These are phyloP conservation scores for Cladosporium sp. DNA, from an alignment of 2,329 filamentous ascomycete genomes.

Conservation along the genomic window DNA sequence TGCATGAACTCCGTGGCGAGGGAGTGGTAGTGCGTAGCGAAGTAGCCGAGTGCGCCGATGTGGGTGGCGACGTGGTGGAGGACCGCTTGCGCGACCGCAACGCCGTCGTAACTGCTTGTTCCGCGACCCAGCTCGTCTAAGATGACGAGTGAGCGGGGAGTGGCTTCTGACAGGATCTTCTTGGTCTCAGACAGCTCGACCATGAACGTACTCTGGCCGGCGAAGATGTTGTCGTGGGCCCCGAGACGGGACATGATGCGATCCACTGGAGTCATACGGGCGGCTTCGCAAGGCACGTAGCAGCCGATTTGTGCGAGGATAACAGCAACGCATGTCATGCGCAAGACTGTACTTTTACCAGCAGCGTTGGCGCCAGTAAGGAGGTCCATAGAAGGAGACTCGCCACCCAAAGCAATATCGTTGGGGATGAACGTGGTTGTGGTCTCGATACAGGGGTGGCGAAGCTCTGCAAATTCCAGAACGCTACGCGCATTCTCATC, in stretches of 20 bases:
- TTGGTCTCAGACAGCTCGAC: conserved; percentile 97
- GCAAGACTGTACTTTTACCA: conserved; percentile 91
- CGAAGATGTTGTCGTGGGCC: conserved; percentile 98
- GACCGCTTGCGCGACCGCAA: conserved; percentile 93
- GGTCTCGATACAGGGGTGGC: conserved; percentile 91
- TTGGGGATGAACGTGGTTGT: conserved; percentile 95
- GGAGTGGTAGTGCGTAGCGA: conserved; percentile 96
- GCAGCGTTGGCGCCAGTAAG: conserved; percentile 96
- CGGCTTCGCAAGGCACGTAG: conserved; percentile 78
- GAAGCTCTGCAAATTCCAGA: conserved; percentile 86
- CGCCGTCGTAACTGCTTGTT: conserved; percentile 92
- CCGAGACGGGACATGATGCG: conserved; percentile 98
- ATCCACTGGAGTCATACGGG: conserved; percentile 83
- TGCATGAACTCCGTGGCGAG: conserved; percentile 84
- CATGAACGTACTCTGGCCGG: conserved; percentile 96
- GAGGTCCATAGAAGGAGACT: conserved; percentile 76
- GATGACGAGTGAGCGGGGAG: conserved; percentile 89
- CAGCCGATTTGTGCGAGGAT: conserved; percentile 98
- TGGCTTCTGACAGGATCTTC: conserved; percentile 94
- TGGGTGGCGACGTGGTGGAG: conserved; percentile 94
- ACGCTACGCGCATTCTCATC: conserved; percentile 67
- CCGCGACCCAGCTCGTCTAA: conserved; percentile 94
- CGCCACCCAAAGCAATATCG: conserved; percentile 80
- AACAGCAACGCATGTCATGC: conserved; percentile 95
- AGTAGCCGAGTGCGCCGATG: conserved; percentile 91